A percentile compares a stretch with the other conserved stretches of the same genome.
These are phyloP conservation scores for Inga oerstediana DNA, from an alignment of 306 rosid genomes.

Conservation along the genomic window DNA sequence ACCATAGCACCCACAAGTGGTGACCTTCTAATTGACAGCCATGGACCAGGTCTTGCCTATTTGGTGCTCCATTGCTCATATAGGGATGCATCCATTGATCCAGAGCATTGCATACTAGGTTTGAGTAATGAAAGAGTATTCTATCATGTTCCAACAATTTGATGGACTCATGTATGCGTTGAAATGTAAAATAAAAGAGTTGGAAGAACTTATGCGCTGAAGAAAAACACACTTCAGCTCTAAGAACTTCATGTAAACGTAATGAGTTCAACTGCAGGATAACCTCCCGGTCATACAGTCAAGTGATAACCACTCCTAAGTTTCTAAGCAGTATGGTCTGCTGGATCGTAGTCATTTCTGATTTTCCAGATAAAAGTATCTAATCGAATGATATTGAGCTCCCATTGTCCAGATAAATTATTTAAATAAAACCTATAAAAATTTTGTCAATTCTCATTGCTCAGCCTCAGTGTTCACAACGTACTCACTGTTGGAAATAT, in stretches of 20 bases:
- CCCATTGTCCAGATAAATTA: neutral
- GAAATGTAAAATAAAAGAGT: neutral
- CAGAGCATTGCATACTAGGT: neutral
- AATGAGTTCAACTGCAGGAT: too few relatives aligned
- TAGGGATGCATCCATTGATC: constrained; percentile 7
- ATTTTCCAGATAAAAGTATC: neutral
- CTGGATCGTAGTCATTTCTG: neutral
- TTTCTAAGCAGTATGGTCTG: neutral
- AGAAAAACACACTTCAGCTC: neutral
- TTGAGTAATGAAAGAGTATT: neutral
- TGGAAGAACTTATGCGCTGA: neutral
- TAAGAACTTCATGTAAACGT: neutral
- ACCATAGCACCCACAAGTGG: neutral
- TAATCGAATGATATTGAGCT: neutral
- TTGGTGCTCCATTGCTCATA: constrained; percentile 11
- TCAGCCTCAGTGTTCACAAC: neutral
- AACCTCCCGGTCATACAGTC: neutral
- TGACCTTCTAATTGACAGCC: neutral
- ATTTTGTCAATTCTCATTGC: neutral
- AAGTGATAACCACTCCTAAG: neutral
- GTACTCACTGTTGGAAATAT: neutral
- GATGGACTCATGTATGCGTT: neutral
- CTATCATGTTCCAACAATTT: neutral
- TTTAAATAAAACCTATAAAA: neutral
- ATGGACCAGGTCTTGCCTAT: neutral